Evolutionary conservation across 371 early-diverging fungal genomes (phyloP), one percentile per base, ranked within the genome.

Genomic region (Batkoa obscura): DNA sequence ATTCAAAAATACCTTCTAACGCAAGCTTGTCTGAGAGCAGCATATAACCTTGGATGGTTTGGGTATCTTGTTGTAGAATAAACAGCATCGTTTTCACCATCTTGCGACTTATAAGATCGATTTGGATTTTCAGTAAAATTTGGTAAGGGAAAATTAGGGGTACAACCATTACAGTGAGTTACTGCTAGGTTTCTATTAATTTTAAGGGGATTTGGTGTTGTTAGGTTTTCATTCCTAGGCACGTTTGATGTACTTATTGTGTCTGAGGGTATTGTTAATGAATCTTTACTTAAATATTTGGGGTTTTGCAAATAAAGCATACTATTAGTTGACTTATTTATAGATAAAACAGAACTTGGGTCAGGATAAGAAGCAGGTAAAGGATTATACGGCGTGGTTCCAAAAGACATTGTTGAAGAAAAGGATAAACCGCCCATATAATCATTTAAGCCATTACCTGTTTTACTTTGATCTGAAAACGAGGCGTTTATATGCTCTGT

Each of bases 11-110:
- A 74, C 76, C 76, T 73, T 62, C 77, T 60, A n/a, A 77, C 77
- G 58, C 79, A 78, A 3, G 79, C 77, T 39, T 77, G 64, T 45
- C 76, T 61, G 32, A 78, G 65, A 6, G 72, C 69, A 47, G 72
- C 66, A 53, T 78, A 76, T 15, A 72, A 60, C 53, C 67, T 68
- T 17, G 67, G 66, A 54, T 75, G 70, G 37, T 66, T 68, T 1
- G 78, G 78, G 47, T 66, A 59, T 51, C 70, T 67, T n/a, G 67
- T 60, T n/a, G 73, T 71, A 30, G 69, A 64, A 53, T 73, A 74
- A 1, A 73, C 70, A 3, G 70, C 60, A 62, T 73, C 72, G 1
- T 64, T 67, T 47, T 72, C 74, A 9, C 55, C 23, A 10, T 39
- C 37, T 1, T 9, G 42, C 15, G 31, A 9, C 17, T 43, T 47